Evolutionary conservation across 2,329 filamentous ascomycete species (phyloP), one percentile per base, ranked within the genome.

Genomic region (Cordyceps javanica): DNA sequence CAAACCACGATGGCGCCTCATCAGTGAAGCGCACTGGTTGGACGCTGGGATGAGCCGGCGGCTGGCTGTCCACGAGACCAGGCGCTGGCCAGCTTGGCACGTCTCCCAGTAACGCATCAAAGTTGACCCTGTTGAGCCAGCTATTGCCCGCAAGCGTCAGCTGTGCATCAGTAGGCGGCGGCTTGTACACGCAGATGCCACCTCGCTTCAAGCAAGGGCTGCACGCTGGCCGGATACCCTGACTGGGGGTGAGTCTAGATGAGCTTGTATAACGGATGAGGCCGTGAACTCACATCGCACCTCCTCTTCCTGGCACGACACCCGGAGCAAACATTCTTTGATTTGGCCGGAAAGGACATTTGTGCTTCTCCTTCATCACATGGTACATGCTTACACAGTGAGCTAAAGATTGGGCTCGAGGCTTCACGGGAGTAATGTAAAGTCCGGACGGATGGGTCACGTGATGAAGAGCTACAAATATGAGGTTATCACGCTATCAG

Each of bases 291-390:
- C 52, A 66, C 65, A 58, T 64, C 60, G 50, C 65, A 67, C 51
- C 61, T 66, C 55, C 65, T 66, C 54, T 67, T 67, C 19, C 65
- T 59, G 9, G 63, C 62, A 9, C 65, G 63, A 55, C 65, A 67
- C 9, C 58, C 64, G 2, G 58, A 60, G 32, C 65, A 67, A 16
- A 67, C 65, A 38, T 66, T 61, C 21, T 60, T 62, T 11, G 65
- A 60, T 28, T 63, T 67, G 19, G 65, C 62, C 5, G 62, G 54
- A 26, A 60, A 60, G 23, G 65, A 62, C 64, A 65, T 66, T 49
- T 54, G n/a, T n/a, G n/a, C n/a, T n/a, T n/a, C n/a, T n/a, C n/a
- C n/a, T n/a, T n/a, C n/a, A n/a, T n/a, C n/a, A n/a, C n/a, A n/a
- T n/a, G n/a, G n/a, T n/a, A n/a, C n/a, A n/a, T n/a, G n/a, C n/a